Base-by-base conservation (phyloP, 2,329 filamentous ascomycete species). In the Alternaria longipes region DNA sequence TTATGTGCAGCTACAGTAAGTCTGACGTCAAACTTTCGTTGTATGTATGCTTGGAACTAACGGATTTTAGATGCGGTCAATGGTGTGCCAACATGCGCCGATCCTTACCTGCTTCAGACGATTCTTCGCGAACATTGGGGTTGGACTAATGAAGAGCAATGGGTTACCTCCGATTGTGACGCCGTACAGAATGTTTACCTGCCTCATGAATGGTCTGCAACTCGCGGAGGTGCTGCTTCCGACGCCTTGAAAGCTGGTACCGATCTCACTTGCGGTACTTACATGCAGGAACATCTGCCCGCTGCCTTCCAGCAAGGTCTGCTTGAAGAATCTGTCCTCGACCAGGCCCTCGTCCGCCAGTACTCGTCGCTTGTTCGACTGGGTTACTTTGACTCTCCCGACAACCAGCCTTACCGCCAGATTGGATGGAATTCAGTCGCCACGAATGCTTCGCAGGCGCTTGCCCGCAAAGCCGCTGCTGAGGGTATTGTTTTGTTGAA, bases 91-190 rank as follows among this genome's bases (percentile, higher is more conserved):
- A 83, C 87, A 5, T 91, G 89, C 66, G 87, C 88, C 0, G 86
- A 86, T 63, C 79, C 82, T 0, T 91, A 89, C 66, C 80, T 91
- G 0, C 81, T 91, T 46, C 83, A 89, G 64, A 85, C 85, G 0
- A 79, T 92, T 20, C 82, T 92, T 2, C 83, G 90, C 1, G 85
- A 89, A 46, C 85, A 88, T 66, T 92, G 89, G 86, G 83, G 81
- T 32, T 92, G 88, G 83, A 85, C 83, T 0, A 81, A 84, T 3
- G 82, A 87, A 41, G 84, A 88, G 49, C 86, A 90, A 63, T 90
- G 85, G 72, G 83, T 91, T 30, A 87, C 86, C 0, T 86, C 84
- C 12, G 89, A 91, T 70, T 91, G 89, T 65, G 87, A 88, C 56
- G 84, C 89, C 0, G 81, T 90, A 1, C 80, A 85, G 46, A 85